A percentile compares a stretch with the other conserved stretches of the same genome.
Evolutionary conservation across 495 filamentous ascomycete genomes (phyloP).

Genomic region (Xanthoparmelia taractica): DNA sequence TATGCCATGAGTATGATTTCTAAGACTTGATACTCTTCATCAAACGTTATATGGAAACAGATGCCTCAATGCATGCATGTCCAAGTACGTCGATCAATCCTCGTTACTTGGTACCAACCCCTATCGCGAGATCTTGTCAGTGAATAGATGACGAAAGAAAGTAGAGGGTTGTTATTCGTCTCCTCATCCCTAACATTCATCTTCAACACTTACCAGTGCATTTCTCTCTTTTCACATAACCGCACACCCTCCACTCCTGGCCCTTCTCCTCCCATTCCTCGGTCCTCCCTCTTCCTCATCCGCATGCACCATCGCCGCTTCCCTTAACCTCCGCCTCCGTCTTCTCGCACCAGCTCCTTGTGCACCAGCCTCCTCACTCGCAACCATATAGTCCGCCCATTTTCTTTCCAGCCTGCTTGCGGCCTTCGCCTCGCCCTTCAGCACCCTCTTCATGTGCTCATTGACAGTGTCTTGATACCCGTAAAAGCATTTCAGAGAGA

Average conservation of each 20-base stretch:
- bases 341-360: slow-evolving; percentile 58
- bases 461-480: slow-evolving; percentile 92
- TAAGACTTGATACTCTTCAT: not conserved
- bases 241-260: slow-evolving; percentile 48
- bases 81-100: not conserved
- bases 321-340: slow-evolving; percentile 64
- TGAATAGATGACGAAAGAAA: not conserved
- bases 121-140: not conserved
- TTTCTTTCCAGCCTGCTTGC: slow-evolving; percentile 73
- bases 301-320: slow-evolving; percentile 62
- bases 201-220: not conserved
- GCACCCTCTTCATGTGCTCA: slow-evolving; percentile 78
- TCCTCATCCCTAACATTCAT: not conserved
- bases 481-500: slow-evolving; percentile 86
- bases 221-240: slow-evolving; percentile 43
- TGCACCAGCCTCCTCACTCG: slow-evolving; percentile 72
- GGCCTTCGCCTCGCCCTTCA: slow-evolving; percentile 61
- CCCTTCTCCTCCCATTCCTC: slow-evolving; percentile 41
- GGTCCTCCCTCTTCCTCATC: slow-evolving; percentile 64
- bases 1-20: not conserved
- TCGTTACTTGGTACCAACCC: not conserved
- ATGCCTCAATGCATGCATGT: not conserved
- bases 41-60: not conserved
- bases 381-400: slow-evolving; percentile 94
- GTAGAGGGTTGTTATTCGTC: not conserved